A percentile compares a stretch with the other conserved stretches of the same genome.
Conservation (phyloP, 768 basidiomycete genomes). For the Candolleomyces aberdarensis region DNA sequence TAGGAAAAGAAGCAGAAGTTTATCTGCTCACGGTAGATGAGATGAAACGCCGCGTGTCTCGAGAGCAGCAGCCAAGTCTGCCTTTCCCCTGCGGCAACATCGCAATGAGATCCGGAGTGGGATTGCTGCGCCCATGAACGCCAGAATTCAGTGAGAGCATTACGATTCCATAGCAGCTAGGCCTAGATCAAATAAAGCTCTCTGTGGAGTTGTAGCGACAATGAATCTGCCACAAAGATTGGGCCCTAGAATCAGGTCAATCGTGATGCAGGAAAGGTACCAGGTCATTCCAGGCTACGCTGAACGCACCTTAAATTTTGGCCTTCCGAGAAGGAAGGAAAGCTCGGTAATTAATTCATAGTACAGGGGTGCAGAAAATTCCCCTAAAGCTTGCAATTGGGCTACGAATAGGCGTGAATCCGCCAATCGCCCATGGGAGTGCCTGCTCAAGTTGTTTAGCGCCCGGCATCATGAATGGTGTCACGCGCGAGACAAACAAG, state of each 20-base stretch:
- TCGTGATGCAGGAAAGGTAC: too few species aligned
- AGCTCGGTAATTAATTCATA: too few species aligned
- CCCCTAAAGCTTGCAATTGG: not conserved
- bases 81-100: conserved; percentile 3
- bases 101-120: conserved; percentile 1
- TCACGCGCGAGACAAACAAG: not conserved
- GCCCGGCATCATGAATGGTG: not conserved
- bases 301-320: too few species aligned
- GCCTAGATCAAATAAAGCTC: too few species aligned
- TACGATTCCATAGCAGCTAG: too few species aligned
- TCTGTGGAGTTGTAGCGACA: too few species aligned
- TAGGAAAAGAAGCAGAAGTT: conserved; percentile 1
- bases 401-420: not conserved
- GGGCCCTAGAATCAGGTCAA: too few species aligned
- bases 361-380: too few species aligned
- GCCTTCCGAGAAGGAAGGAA: too few species aligned
- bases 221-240: too few species aligned
- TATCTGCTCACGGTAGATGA: not conserved
- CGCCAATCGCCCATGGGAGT: not conserved
- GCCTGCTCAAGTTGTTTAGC: not conserved
- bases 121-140: not conserved
- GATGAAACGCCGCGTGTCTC: not conserved
- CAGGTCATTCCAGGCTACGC: too few species aligned
- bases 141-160: not conserved
- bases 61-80: not conserved